These are phyloP conservation scores for Tolypocladium ovalisporum DNA, from an alignment of 2,329 filamentous ascomycete genomes.

Conservation along the genomic window DNA sequence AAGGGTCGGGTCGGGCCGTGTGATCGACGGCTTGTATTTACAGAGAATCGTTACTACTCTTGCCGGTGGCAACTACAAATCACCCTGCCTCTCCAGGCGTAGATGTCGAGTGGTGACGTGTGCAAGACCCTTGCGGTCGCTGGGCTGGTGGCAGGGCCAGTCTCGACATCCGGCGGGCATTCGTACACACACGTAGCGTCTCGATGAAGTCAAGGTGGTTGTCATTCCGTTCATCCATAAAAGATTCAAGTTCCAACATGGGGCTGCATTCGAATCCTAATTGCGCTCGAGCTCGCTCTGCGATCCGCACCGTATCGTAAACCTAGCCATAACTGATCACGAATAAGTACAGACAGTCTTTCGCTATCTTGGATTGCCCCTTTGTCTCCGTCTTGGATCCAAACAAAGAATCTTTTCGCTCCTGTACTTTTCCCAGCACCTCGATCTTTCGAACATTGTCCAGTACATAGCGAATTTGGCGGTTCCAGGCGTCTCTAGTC, in stretches of 20 bases:
- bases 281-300: not conserved
- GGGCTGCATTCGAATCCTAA: not conserved
- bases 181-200: too few relatives aligned
- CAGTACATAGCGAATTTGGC: not conserved
- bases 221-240: not conserved
- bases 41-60: not conserved
- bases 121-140: not conserved
- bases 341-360: not conserved
- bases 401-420: not conserved
- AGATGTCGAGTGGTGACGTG: not conserved
- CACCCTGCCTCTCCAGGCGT: not conserved
- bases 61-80: not conserved
- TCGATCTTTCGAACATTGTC: not conserved
- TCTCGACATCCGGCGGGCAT: not conserved
- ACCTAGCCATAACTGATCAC: not conserved
- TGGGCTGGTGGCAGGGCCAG: not conserved
- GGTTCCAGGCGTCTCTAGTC: not conserved
- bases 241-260: not conserved
- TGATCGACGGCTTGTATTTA: not conserved
- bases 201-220: not conserved
- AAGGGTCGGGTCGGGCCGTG: not conserved
- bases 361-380: not conserved
- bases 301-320: not conserved
- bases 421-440: not conserved
- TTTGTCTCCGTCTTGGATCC: not conserved